A percentile compares a stretch with the other conserved stretches of the same genome.
Conservation (phyloP, 2,329 filamentous ascomycete species). For the Ceratocystis huliohia region DNA sequence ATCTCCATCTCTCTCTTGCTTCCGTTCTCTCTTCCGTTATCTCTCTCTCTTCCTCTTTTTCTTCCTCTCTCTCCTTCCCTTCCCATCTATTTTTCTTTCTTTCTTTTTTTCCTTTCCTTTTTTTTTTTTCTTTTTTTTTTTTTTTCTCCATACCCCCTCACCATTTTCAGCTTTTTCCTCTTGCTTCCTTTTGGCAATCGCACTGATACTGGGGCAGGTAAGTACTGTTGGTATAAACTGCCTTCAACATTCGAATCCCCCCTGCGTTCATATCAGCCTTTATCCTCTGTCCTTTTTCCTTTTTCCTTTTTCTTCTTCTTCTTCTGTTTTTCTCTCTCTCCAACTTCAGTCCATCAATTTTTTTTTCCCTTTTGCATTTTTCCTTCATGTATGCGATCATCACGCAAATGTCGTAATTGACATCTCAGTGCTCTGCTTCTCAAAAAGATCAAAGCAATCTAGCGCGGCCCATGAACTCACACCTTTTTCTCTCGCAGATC, state of each 20-base stretch:
- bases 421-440: neutral
- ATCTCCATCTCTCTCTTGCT: neutral
- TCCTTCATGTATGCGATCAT: neutral
- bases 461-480: neutral
- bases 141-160: neutral
- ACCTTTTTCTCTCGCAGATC: neutral
- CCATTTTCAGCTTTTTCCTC: neutral
- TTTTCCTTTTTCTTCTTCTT: neutral
- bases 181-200: neutral
- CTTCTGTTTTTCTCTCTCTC: neutral
- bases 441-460: neutral
- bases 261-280: neutral
- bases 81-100: no score
- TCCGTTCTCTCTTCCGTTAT: neutral
- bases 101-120: neutral
- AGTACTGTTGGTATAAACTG: neutral
- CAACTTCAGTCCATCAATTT: neutral
- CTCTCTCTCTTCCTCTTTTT: neutral
- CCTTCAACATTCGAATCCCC: slow-evolving; percentile 1
- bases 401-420: neutral
- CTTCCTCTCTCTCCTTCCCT: neutral
- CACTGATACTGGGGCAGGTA: neutral
- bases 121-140: neutral
- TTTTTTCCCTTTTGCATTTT: neutral
- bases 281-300: slow-evolving; percentile 1